Evolutionary conservation across 768 basidiomycete genomes (phyloP).

Genomic region (Agaricus blazei): DNA sequence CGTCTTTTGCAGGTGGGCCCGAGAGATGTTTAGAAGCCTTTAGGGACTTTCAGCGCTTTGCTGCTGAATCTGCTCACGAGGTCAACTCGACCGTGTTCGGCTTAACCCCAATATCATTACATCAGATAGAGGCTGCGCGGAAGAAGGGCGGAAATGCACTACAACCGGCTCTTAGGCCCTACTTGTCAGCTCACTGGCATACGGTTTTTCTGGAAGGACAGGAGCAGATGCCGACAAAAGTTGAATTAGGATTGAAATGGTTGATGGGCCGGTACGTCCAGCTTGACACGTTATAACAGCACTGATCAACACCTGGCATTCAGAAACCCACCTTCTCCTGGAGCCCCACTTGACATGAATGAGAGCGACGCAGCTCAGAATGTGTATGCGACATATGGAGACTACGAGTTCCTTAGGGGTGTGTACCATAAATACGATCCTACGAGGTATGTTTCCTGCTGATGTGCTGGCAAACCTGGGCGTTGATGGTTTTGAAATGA

Average conservation of each 20-base stretch:
- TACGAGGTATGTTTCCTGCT: constrained; percentile 22
- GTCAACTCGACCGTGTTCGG: constrained; percentile 25
- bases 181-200: constrained; percentile 28
- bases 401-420: constrained; percentile 27
- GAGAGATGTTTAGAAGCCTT: constrained; percentile 26
- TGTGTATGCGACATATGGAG: constrained; percentile 35
- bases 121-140: constrained; percentile 28
- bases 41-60: constrained; percentile 25
- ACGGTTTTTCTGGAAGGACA: constrained; percentile 20
- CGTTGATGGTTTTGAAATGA: not conserved
- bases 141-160: constrained; percentile 33
- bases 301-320: not conserved
- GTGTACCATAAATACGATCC: constrained; percentile 42
- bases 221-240: constrained; percentile 15
- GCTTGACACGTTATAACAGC: not conserved
- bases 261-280: constrained; percentile 26
- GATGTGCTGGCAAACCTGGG: constrained; percentile 26
- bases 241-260: constrained; percentile 20
- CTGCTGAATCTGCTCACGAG: constrained; percentile 15
- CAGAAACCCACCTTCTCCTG: constrained; percentile 32
- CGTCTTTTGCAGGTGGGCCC: constrained; percentile 27
- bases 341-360: constrained; percentile 34
- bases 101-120: constrained; percentile 32
- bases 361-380: constrained; percentile 34
- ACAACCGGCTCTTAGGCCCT: constrained; percentile 29